Percentiles rank a stretch among this genome's conserved stretches.
phyloP scores from a whole-genome alignment of 257 asterid genomes.

The Capsicum chinense region DNA sequence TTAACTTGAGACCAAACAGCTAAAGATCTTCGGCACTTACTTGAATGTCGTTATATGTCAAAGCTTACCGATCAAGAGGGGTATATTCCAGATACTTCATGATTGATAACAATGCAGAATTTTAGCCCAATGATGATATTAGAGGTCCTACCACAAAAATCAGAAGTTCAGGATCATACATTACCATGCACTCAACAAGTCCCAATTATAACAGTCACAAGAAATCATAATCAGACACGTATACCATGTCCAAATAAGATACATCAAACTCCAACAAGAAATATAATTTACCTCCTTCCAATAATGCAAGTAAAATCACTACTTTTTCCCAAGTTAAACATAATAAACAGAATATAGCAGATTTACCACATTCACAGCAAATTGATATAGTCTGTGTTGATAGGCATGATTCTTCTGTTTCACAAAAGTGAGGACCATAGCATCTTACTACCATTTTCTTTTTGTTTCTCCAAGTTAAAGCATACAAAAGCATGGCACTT shows the following conservation, averaged over 20 bases:
- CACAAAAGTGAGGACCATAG: background rate
- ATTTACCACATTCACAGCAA: background rate
- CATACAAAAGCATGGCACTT: background rate
- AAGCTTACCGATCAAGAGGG: conserved; percentile 74
- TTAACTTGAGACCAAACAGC: background rate
- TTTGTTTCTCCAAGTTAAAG: background rate
- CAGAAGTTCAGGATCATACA: background rate
- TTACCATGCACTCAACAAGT: background rate
- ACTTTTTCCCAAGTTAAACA: background rate
- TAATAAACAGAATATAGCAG: background rate
- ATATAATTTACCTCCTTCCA: background rate
- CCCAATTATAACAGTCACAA: background rate
- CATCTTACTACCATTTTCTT: background rate
- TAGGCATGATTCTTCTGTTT: background rate
- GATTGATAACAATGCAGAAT: conserved; percentile 34
- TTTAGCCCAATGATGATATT: conserved; percentile 25
- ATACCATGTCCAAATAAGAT: background rate
- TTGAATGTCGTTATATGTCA: background rate
- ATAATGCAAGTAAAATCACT: background rate
- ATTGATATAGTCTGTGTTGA: background rate
- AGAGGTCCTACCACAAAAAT: conserved; percentile 26
- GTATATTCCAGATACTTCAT: conserved; percentile 93
- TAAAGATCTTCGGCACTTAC: background rate
- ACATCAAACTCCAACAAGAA: conserved; percentile 21
- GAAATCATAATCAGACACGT: background rate